Evolutionary conservation across 2,329 filamentous ascomycete genomes (phyloP).

Genomic region (Xylaria sp.): DNA sequence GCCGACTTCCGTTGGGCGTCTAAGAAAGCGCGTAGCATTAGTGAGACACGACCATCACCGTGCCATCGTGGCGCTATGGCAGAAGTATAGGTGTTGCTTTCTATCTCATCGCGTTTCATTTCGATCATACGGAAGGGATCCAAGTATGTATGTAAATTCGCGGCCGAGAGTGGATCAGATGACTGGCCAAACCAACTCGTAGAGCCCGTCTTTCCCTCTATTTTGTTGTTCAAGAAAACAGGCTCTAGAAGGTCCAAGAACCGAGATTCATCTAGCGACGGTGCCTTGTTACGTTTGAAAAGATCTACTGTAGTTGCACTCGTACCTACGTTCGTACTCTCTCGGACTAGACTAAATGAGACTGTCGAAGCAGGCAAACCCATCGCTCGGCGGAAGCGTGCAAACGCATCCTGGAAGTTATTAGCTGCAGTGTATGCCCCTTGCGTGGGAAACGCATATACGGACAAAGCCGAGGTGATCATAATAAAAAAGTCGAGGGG

Average conservation of each 20-base stretch:
- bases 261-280: too few relatives aligned
- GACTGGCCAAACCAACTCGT: background rate
- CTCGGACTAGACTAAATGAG: slow-evolving; percentile 32
- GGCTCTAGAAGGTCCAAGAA: slow-evolving; percentile 26
- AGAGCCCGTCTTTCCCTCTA: background rate
- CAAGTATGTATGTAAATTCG: slow-evolving; percentile 35
- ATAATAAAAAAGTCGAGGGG: slow-evolving; percentile 39
- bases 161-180: slow-evolving; percentile 34
- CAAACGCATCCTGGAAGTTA: slow-evolving; percentile 40
- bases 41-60: background rate
- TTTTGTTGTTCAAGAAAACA: background rate
- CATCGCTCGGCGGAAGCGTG: slow-evolving; percentile 31
- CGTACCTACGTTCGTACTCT: too few relatives aligned
- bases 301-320: too few relatives aligned
- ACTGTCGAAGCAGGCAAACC: slow-evolving; percentile 36
- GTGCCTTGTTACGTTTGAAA: too few relatives aligned
- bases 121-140: slow-evolving; percentile 35
- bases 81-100: background rate
- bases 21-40: background rate
- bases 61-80: slow-evolving; percentile 3
- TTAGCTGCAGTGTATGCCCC: slow-evolving; percentile 37
- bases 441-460: slow-evolving; percentile 29
- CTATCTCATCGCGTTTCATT: background rate
- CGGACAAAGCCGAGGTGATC: slow-evolving; percentile 26
- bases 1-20: too few relatives aligned